A percentile compares a stretch with the other conserved stretches of the same genome.
phyloP scores from a whole-genome alignment of 116 monocot genomes.

The Trichopus zeylanicus region DNA sequence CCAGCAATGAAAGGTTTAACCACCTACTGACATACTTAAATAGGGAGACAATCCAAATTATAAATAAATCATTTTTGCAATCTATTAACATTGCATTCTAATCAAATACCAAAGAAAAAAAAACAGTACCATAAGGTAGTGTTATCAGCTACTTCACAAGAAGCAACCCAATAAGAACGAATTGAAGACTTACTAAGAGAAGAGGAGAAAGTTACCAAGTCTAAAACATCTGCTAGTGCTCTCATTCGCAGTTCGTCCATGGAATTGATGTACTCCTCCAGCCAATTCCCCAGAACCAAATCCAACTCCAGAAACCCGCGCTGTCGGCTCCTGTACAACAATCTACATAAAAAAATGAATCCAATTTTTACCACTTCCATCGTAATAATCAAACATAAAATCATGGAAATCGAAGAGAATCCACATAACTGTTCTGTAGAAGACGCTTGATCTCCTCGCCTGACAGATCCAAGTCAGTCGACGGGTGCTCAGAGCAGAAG shows the following conservation, averaged over 20 bases:
- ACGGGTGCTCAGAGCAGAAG: slow-evolving; percentile 28
- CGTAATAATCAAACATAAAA: too few species aligned
- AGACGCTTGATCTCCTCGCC: slow-evolving; percentile 65
- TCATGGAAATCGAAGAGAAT: not conserved
- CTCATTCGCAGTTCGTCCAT: slow-evolving; percentile 73
- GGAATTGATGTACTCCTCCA: slow-evolving; percentile 67
- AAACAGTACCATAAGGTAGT: too few species aligned
- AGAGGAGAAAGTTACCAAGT: slow-evolving; percentile 41
- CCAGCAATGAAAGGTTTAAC: too few species aligned
- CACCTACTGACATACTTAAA: too few species aligned
- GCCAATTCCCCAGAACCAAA: slow-evolving; percentile 86
- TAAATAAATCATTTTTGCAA: too few species aligned
- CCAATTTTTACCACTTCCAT: too few species aligned
- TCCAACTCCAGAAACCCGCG: slow-evolving; percentile 92
- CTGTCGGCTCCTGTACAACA: slow-evolving; percentile 80
- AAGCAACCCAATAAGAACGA: not conserved
- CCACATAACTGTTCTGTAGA: slow-evolving; percentile 44
- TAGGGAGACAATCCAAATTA: too few species aligned
- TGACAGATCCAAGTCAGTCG: slow-evolving; percentile 43
- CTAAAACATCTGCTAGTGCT: slow-evolving; percentile 78
- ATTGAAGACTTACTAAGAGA: too few species aligned
- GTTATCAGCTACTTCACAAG: not conserved
- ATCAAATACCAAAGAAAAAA: too few species aligned
- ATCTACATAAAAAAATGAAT: slow-evolving; percentile 20
- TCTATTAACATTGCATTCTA: too few species aligned